Conservation (phyloP, 2,329 filamentous ascomycete species). For the Penicillium sp. region DNA sequence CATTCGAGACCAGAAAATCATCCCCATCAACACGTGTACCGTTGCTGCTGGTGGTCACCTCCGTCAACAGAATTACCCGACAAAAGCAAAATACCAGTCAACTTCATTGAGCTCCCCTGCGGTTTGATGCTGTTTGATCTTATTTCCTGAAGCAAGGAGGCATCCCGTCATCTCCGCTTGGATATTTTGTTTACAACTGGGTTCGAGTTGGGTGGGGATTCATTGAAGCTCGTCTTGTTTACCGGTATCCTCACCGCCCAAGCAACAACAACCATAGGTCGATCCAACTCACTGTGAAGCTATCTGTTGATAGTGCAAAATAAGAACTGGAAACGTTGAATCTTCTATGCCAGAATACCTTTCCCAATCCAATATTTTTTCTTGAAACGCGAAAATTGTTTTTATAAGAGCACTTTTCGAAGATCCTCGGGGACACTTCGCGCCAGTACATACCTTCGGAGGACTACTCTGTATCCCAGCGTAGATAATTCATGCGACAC, state of each 20-base stretch:
- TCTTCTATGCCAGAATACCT: not conserved
- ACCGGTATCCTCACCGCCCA: not conserved
- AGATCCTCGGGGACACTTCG: not conserved
- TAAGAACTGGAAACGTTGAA: not conserved
- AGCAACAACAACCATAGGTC: not conserved
- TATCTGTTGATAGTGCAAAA: not conserved
- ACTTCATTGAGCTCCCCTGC: not conserved
- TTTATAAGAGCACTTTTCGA: not conserved
- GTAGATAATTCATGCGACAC: not conserved
- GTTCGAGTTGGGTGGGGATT: not conserved
- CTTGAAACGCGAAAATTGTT: not conserved
- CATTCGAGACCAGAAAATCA: constrained; percentile 9
- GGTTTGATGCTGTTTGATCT: not conserved
- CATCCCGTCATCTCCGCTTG: not conserved
- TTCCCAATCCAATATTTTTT: not conserved
- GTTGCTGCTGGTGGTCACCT: constrained; percentile 16
- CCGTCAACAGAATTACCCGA: constrained; percentile 15
- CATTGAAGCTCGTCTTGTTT: not conserved
- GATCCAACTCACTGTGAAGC: not conserved
- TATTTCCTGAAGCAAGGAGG: constrained; percentile 14
- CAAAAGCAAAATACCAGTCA: constrained; percentile 5
- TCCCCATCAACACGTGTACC: constrained; percentile 23
- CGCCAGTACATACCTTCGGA: not conserved
- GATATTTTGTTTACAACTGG: not conserved
- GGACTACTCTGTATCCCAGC: not conserved